Base-by-base conservation (phyloP, 2,329 filamentous ascomycete genomes). In the Xylariaceae sp. region DNA sequence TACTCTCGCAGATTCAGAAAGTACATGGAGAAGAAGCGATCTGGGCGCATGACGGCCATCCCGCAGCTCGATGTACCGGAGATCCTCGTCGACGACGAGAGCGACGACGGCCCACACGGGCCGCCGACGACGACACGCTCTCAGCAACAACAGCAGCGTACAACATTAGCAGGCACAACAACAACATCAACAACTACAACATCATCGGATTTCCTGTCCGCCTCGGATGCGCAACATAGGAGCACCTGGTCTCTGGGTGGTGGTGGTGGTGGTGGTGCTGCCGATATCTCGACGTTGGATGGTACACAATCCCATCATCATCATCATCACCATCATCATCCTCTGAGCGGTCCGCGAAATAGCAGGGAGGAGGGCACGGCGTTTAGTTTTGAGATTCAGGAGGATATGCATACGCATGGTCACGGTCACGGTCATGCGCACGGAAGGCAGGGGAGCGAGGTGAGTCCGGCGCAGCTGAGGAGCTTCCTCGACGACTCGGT, bases 401-500 rank as follows among this genome's bases (percentile, higher is more conserved):
- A 74, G 31, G 63, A 62, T 52, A n/a, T n/a, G n/a, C n/a, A n/a
- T n/a, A n/a, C 27, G 58, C 1, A 47, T 50, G 18, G 59, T 59
- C 14, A 58, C 56, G 23, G 54, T n/a, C n/a, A n/a, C n/a, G n/a
- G n/a, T n/a, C n/a, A n/a, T n/a, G n/a, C 59, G 11, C 76, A 71
- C 56, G 76, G 76, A 51, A 68, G 82, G 30, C 75, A 80, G 16
- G 78, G 75, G 38, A 88, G 83, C 60, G 71, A 73, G 4, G 81
- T 89, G 41, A 87, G 79, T 55, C 81, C 83, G 34, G 76, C 81
- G 33, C 83, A 88, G 54, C 85, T 94, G 50, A 78, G 89, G 60
- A 81, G 88, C 50, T 85, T 92, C 57, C 73, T 97, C 38, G 87
- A 92, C 55, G 85, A 90, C 55, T 92, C 87, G 13, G 83, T 85